Evolutionary conservation across 2,329 filamentous ascomycete species (phyloP).

Genomic region (Aquanectria penicillioides): DNA sequence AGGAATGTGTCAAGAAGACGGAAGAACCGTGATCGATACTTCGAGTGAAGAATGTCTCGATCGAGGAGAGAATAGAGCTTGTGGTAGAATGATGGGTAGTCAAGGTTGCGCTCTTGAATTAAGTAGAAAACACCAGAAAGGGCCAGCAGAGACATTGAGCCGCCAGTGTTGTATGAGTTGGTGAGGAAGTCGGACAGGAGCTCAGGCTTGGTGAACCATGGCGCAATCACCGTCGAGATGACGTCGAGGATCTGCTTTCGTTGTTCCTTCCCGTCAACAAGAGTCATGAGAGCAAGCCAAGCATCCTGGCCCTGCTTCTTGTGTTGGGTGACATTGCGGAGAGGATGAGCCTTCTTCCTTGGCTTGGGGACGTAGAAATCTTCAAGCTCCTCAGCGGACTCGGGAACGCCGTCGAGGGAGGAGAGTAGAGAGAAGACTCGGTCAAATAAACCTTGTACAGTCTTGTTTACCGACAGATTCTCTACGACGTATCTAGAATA

Average conservation of each 20-base stretch:
- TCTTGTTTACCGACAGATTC: conserved; percentile 27
- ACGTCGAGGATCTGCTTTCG: conserved; percentile 81
- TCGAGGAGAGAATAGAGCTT: conserved; percentile 96
- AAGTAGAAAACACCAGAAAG: conserved; percentile 95
- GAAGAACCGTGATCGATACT: conserved; percentile 93
- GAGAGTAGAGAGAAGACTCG: conserved; percentile 71
- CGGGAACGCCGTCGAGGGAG: conserved; percentile 76
- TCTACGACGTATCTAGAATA: conserved; percentile 42
- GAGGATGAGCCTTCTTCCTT: conserved; percentile 72
- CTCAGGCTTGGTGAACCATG: conserved; percentile 90
- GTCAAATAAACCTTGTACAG: conserved; percentile 54
- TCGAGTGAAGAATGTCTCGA: conserved; percentile 87
- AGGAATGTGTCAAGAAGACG: conserved; percentile 92
- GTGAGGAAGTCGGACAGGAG: conserved; percentile 95
- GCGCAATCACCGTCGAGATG: conserved; percentile 81
- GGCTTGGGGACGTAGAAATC: conserved; percentile 74
- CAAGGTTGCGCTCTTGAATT: conserved; percentile 91
- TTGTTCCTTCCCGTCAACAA: conserved; percentile 74
- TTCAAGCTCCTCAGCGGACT: conserved; percentile 71
- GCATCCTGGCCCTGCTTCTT: conserved; percentile 85
- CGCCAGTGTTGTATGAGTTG: conserved; percentile 89
- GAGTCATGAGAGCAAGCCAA: conserved; percentile 82
- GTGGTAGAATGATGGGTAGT: conserved; percentile 92
- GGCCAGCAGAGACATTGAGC: conserved; percentile 86
- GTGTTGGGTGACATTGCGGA: conserved; percentile 74